Conservation (phyloP, 2,329 filamentous ascomycete genomes). For the Cladosporium phlei region DNA sequence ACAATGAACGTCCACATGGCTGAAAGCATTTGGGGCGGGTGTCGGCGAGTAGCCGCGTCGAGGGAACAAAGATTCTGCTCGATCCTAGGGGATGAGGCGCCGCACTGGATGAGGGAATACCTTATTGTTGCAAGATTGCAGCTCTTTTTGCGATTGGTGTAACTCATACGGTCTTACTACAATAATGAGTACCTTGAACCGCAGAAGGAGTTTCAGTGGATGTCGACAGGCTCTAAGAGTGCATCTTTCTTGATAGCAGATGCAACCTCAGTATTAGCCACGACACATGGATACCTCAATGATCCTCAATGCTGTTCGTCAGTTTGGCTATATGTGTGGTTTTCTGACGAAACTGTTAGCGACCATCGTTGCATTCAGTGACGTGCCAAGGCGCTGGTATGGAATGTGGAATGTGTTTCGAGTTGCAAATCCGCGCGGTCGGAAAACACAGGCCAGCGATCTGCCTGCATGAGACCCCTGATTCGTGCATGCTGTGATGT, state of each 20-base stretch:
- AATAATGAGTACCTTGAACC: no score
- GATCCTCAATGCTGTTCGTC: no score
- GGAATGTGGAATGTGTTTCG: neutral
- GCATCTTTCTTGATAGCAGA: no score
- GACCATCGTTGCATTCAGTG: neutral
- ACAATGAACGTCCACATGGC: neutral
- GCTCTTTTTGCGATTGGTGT: no score
- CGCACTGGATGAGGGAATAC: neutral
- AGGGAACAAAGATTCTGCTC: conserved; percentile 2
- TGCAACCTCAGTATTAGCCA: no score
- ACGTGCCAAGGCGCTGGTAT: conserved; percentile 1
- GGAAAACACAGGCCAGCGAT: conserved; percentile 2
- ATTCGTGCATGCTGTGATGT: conserved; percentile 4
- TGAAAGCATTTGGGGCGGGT: conserved; percentile 9
- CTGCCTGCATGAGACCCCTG: conserved; percentile 6
- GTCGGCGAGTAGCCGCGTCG: neutral
- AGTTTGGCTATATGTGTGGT: no score
- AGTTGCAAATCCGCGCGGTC: neutral
- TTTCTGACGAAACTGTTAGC: no score
- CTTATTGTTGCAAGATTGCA: neutral
- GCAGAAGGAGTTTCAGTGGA: no score
- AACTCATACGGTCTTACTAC: no score
- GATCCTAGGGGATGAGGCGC: neutral
- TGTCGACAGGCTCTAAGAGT: no score
- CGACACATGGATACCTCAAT: no score